phyloP scores from a whole-genome alignment of 495 filamentous ascomycete genomes.

The Penicillium mononematosum region DNA sequence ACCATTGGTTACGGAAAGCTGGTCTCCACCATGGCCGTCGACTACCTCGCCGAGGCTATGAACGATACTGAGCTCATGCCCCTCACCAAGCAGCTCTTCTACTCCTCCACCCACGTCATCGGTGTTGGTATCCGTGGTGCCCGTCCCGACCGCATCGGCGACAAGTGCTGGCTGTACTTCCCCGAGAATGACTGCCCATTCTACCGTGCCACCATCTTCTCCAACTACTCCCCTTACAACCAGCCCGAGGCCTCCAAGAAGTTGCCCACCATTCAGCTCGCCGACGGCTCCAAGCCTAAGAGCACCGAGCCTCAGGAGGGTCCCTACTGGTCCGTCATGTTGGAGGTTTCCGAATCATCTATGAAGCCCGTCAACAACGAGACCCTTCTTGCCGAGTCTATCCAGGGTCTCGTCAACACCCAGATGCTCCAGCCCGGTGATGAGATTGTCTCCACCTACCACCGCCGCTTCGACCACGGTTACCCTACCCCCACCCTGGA shows the following conservation, averaged over 20 bases:
- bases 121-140: conserved; percentile 90
- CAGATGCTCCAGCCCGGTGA: conserved; percentile 87
- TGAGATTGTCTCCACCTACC: conserved; percentile 98
- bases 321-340: conserved; percentile 99
- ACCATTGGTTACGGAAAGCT: conserved; percentile 92
- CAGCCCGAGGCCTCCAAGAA: conserved; percentile 80
- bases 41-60: conserved; percentile 84
- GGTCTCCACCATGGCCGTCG: conserved; percentile 94
- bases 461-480: conserved; percentile 97
- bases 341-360: conserved; percentile 94
- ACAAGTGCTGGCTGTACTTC: conserved; percentile 99
- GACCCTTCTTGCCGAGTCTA: conserved; percentile 82
- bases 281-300: conserved; percentile 75
- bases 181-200: conserved; percentile 98
- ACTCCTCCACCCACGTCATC: conserved; percentile 95
- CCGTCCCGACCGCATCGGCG: conserved; percentile 93
- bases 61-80: conserved; percentile 76
- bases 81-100: conserved; percentile 91
- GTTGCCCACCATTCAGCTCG: conserved; percentile 82
- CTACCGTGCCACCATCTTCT: conserved; percentile 99
- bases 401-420: conserved; percentile 96
- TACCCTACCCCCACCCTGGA: conserved; percentile 96
- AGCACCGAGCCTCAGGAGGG: conserved; percentile 70
- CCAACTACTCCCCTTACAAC: conserved; percentile 99
- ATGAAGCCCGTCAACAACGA: conserved; percentile 89